Base-by-base conservation (phyloP, 306 rosid genomes). In the Malus sylvestris region DNA sequence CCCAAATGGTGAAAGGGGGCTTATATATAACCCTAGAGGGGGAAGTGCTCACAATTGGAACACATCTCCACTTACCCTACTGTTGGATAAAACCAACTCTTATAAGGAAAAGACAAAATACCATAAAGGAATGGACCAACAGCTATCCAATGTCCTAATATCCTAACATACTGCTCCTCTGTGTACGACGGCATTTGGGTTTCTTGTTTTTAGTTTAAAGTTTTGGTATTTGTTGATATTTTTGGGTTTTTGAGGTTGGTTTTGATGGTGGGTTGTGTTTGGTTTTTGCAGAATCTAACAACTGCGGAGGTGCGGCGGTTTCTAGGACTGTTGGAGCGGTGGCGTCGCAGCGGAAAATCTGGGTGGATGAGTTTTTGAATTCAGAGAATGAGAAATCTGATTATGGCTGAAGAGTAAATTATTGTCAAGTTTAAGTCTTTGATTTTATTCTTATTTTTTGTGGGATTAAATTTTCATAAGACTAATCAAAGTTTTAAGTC, bases 301-400 rank as follows among this genome's bases (percentile, higher is more conserved):
- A 86, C 76, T 76, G 58, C 23, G 89, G 74, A 65, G 73, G 78
- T 62, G 79, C 81, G 53, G 72, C 78, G 52, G 69, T 85, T 78
- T 83, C 88, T 35, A 91, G 76, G 85, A 71, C 71, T 10, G 66
- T 71, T 20, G 73, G 89, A 35, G 45, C 79, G 27, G 65, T 69
- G 91, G 86, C 90, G 11, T 19, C 19, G 8, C 80, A 76, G 68
- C 80, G 87, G 71, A 90, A 88, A 85, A 81, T 67, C 49, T 85
- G 87, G 20, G 78, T 80, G 61, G 95, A 90, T 71, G 93, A 88
- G 77, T 86, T 95, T 72, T 82, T 92, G 87, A 87, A 90, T 80
- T 89, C 97, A 38, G 99, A 89, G 86, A 92, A 92, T 81, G 97
- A 90, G 44, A 95, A 92, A 83, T 90, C 99, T 77, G 97, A 92